Evolutionary conservation across 2,329 filamentous ascomycete species (phyloP).

Genomic region (Dactylellina leptospora): DNA sequence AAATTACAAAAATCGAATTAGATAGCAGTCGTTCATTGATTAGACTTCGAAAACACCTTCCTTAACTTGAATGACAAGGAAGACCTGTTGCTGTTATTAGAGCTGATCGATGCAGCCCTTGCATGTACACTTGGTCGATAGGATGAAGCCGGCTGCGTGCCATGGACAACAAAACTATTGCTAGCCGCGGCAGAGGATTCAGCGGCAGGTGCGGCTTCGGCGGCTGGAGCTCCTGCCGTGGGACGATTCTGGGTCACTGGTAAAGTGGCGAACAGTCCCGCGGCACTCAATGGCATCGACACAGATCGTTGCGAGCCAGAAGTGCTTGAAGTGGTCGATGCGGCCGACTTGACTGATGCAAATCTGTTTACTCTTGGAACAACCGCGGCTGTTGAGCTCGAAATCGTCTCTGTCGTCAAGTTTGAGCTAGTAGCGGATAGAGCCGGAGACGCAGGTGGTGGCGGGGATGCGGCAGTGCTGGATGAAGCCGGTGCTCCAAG

Average conservation of each 20-base stretch:
- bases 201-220: neutral
- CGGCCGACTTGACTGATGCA: slow-evolving; percentile 21
- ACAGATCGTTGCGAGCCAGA: slow-evolving; percentile 20
- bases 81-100: slow-evolving; percentile 30
- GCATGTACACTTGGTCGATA: no score
- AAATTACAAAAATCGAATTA: no score
- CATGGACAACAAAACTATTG: slow-evolving; percentile 20
- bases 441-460: slow-evolving; percentile 17
- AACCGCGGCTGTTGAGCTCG: slow-evolving; percentile 36
- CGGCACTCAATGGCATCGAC: slow-evolving; percentile 6
- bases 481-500: neutral
- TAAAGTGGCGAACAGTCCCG: neutral
- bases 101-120: slow-evolving; percentile 27
- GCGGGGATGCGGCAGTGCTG: neutral
- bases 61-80: slow-evolving; percentile 43
- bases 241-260: neutral
- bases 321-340: neutral
- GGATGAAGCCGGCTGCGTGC: slow-evolving; percentile 8
- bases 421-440: slow-evolving; percentile 30
- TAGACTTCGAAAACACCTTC: slow-evolving; percentile 31
- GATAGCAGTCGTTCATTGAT: no score
- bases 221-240: neutral
- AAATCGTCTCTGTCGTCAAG: slow-evolving; percentile 27
- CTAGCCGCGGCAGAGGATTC: neutral
- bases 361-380: slow-evolving; percentile 25